Evolutionary conservation across 441 rosid species (phyloP), one percentile per base, ranked within the genome.

Genomic region (Erodium chrysanthum): DNA sequence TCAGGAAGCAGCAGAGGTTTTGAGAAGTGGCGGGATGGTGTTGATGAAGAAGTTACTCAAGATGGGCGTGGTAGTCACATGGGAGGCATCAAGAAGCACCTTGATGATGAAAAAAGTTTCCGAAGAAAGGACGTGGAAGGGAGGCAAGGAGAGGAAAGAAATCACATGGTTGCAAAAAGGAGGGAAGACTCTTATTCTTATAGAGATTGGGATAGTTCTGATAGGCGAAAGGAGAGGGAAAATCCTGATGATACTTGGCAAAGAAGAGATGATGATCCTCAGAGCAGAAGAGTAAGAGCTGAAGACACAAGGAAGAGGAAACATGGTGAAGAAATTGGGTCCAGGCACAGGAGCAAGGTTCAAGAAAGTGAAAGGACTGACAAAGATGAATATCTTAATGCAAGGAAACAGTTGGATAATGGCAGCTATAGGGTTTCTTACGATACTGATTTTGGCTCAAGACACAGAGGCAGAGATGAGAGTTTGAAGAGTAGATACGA

Each of bases 21-120:
- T 82, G 88, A 77, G 71, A 89, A 86, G 77, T 74, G 85, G 78
- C 84, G 72, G 67, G 92, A 84, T 75, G 76, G 81, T 69, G 80
- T 75, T 68, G 98, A 88, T 48, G 97, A 94, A 71, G 97, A 91
- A 79, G 82, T 83, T 75, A 77, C 82, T 73, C 96, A 91, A 80
- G 91, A 72, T 74, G 79, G 84, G 62, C 79, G 74, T 69, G 78
- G 77, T 67, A 62, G 77, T 58, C 86, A 76, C 56, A 52, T 68
- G 29, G 86, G 83, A 52, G 82, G 75, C 71, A 40, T 70, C 66
- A 91, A 68, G 76, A 83, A 78, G 77, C 83, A 77, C 42, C 81
- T 75, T 72, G 86, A 84, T 64, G 85, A 66, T 76, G 86, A 81
- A 70, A 85, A 73, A 11, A 77, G 77, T 78, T 80, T 75, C 67